A percentile compares a stretch with the other conserved stretches of the same genome.
Evolutionary conservation across 208 protist species (phyloP).

Genomic region (Wallacemonas rigidus): DNA sequence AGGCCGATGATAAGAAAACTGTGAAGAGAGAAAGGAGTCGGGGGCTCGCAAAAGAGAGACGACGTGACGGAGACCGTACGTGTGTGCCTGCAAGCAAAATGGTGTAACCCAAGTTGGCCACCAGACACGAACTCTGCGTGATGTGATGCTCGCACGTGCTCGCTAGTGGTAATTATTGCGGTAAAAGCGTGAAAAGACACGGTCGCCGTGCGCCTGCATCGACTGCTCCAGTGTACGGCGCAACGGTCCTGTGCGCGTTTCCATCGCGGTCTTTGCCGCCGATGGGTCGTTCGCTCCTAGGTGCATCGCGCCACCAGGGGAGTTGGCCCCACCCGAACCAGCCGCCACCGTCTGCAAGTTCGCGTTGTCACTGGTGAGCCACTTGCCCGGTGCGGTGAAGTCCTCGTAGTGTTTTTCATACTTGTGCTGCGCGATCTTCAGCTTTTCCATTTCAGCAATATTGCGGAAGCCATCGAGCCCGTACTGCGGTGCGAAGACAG

Average conservation of each 20-base stretch:
- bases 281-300: slow-evolving; percentile 50
- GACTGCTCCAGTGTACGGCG: slow-evolving; percentile 54
- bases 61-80: too few relatives aligned
- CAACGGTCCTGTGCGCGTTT: slow-evolving; percentile 70
- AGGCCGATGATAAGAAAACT: too few relatives aligned
- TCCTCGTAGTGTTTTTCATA: slow-evolving; percentile 90
- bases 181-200: slow-evolving; percentile 83
- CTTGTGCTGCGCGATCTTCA: slow-evolving; percentile 88
- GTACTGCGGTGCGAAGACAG: slow-evolving; percentile 64
- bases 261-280: slow-evolving; percentile 53
- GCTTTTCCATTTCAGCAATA: slow-evolving; percentile 85
- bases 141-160: too few relatives aligned
- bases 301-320: slow-evolving; percentile 71
- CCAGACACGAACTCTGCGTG: too few relatives aligned
- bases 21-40: too few relatives aligned
- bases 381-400: slow-evolving; percentile 78
- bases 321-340: slow-evolving; percentile 61
- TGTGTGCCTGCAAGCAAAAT: neutral
- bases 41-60: too few relatives aligned
- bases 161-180: slow-evolving; percentile 78
- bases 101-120: neutral
- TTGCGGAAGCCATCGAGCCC: slow-evolving; percentile 73
- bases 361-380: slow-evolving; percentile 78
- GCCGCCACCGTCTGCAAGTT: slow-evolving; percentile 78
- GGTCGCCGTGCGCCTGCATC: slow-evolving; percentile 80